Conservation (phyloP, 1,284 basidiomycete species). For the Ceratobasidium sp. region DNA sequence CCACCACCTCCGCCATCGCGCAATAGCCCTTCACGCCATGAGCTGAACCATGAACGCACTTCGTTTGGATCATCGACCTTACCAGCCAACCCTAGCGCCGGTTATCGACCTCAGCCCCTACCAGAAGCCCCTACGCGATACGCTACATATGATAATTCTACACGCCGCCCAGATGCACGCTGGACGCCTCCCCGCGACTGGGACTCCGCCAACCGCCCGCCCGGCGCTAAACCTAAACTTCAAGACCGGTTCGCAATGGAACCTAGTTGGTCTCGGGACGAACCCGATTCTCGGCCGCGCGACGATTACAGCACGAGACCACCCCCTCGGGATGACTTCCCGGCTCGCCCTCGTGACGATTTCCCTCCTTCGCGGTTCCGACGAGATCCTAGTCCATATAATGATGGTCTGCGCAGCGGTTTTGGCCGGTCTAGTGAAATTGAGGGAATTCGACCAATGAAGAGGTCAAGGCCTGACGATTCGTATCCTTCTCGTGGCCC, state of each 20-base stretch:
- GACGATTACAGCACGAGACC: background rate
- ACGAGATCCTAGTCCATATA: conserved; percentile 28
- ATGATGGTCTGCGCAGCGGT: conserved; percentile 29
- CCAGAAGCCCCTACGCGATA: conserved; percentile 17
- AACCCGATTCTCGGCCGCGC: background rate
- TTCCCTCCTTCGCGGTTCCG: background rate
- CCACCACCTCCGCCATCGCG: conserved; percentile 8
- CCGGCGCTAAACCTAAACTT: conserved; percentile 34
- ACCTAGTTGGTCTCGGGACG: conserved; percentile 24
- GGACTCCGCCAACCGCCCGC: conserved; percentile 2
- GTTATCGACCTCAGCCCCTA: conserved; percentile 36
- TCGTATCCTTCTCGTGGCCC: conserved; percentile 17
- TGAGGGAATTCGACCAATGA: conserved; percentile 38
- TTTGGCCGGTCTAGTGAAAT: conserved; percentile 21
- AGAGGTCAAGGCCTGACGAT: conserved; percentile 34
- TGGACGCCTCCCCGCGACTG: conserved; percentile 27
- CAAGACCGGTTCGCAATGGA: conserved; percentile 33
- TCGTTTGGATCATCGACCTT: conserved; percentile 27
- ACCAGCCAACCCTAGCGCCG: conserved; percentile 20
- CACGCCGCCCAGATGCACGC: conserved; percentile 8
- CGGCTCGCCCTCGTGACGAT: conserved; percentile 4
- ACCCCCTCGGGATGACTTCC: conserved; percentile 16
- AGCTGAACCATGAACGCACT: conserved; percentile 14
- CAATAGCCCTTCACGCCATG: conserved; percentile 22
- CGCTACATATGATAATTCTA: conserved; percentile 9